A percentile compares a stretch with the other conserved stretches of the same genome.
Conservation (phyloP, 2,329 filamentous ascomycete species). For the Fusarium piperis region DNA sequence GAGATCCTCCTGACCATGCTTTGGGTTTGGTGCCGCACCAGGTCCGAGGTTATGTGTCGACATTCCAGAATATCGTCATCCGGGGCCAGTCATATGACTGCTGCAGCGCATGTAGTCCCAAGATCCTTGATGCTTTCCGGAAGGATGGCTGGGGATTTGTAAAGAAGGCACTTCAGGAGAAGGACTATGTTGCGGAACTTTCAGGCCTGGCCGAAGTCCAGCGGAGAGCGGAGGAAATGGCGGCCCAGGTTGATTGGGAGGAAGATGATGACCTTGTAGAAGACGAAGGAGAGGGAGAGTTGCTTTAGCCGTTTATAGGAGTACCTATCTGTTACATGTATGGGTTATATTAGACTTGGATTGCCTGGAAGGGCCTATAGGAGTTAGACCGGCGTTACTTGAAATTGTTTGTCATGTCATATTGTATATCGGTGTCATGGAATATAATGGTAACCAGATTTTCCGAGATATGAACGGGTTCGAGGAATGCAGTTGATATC, state of each 20-base stretch:
- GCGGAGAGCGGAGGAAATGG: conserved; percentile 62
- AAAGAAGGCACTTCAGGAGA: conserved; percentile 76
- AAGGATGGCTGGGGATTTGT: conserved; percentile 80
- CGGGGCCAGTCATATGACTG: conserved; percentile 80
- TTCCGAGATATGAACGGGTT: background rate
- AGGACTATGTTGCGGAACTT: conserved; percentile 81
- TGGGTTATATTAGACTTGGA: conserved; percentile 5
- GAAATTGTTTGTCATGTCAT: conserved; percentile 1
- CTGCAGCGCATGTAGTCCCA: conserved; percentile 82
- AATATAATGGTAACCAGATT: background rate
- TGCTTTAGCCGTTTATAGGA: conserved; percentile 14
- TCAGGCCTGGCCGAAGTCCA: conserved; percentile 80
- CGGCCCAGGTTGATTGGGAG: conserved; percentile 68
- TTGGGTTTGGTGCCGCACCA: conserved; percentile 81
- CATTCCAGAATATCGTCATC: conserved; percentile 78
- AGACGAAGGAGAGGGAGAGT: conserved; percentile 24
- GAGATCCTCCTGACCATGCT: conserved; percentile 67
- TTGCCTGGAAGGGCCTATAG: background rate
- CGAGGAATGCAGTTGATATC: background rate
- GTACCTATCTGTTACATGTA: background rate
- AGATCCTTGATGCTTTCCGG: conserved; percentile 74
- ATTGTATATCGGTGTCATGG: background rate
- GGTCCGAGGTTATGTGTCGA: conserved; percentile 79
- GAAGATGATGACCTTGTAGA: conserved; percentile 60
- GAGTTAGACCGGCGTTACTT: conserved; percentile 15